These are phyloP conservation scores for Thelonectria olida DNA, from an alignment of 2,329 filamentous ascomycete genomes.

Conservation along the genomic window DNA sequence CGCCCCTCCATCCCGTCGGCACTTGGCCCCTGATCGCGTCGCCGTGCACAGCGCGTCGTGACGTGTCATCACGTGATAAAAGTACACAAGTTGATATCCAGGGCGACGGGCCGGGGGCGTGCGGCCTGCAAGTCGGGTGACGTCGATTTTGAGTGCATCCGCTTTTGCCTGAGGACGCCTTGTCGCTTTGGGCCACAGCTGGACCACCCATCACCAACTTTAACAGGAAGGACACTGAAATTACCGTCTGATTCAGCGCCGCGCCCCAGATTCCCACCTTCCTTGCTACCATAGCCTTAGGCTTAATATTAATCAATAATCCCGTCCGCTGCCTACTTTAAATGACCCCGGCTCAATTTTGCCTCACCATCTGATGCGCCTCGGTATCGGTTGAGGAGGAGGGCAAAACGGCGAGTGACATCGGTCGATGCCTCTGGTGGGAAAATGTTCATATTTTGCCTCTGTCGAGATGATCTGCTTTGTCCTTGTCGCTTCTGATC, in stretches of 20 bases:
- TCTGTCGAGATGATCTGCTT: neutral
- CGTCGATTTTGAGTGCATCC: too few relatives aligned
- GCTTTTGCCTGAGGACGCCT: neutral
- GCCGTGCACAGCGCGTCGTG: slow-evolving; percentile 13
- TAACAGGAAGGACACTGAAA: neutral
- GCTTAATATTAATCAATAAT: neutral
- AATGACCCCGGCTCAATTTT: too few relatives aligned
- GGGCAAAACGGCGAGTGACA: neutral
- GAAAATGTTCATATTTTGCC: neutral
- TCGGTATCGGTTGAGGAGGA: neutral
- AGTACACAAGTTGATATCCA: neutral
- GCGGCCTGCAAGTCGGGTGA: too few relatives aligned
- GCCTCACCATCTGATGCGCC: neutral
- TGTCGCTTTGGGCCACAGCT: neutral
- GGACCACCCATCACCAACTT: neutral
- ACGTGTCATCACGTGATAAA: slow-evolving; percentile 11
- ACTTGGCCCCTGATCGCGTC: slow-evolving; percentile 18
- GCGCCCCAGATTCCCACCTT: too few relatives aligned
- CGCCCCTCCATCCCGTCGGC: slow-evolving; percentile 20
- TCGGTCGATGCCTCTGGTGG: neutral
- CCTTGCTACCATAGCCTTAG: neutral
- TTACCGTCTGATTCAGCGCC: neutral
- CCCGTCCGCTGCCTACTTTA: neutral
- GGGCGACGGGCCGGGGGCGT: slow-evolving; percentile 9
- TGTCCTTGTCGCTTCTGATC: neutral